These are phyloP conservation scores for Cryptococcus sp. DNA, from an alignment of 1,284 basidiomycete genomes.

Conservation along the genomic window DNA sequence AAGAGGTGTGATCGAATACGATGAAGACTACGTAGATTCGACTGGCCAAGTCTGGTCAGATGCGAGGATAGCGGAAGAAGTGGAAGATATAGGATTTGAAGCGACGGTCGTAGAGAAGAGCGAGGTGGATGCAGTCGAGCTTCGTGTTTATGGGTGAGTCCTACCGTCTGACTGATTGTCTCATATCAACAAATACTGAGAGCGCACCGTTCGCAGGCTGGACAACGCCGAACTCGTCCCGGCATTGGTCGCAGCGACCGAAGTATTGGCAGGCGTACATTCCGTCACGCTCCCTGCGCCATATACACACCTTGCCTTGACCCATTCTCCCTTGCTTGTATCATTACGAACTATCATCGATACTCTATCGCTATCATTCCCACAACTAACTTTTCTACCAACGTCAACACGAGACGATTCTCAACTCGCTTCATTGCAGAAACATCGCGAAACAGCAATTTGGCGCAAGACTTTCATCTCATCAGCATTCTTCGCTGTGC, in stretches of 20 bases:
- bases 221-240: slow-evolving; percentile 39
- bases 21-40: slow-evolving; percentile 57
- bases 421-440: slow-evolving; percentile 84
- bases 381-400: slow-evolving; percentile 50
- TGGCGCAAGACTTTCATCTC: slow-evolving; percentile 83
- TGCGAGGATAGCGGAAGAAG: slow-evolving; percentile 71
- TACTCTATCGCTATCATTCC: slow-evolving; percentile 67
- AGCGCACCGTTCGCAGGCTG: slow-evolving; percentile 22
- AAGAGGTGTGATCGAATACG: slow-evolving; percentile 86
- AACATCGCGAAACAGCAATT: slow-evolving; percentile 86
- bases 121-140: slow-evolving; percentile 42
- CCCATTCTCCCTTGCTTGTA: slow-evolving; percentile 72
- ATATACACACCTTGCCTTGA: slow-evolving; percentile 72
- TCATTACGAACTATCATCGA: slow-evolving; percentile 83
- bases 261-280: slow-evolving; percentile 71
- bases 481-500: slow-evolving; percentile 78
- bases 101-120: slow-evolving; percentile 51
- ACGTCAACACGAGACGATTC: slow-evolving; percentile 56
- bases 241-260: slow-evolving; percentile 30
- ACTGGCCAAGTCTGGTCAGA: slow-evolving; percentile 64
- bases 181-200: slow-evolving; percentile 1
- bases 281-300: slow-evolving; percentile 69
- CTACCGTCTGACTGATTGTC: background rate
- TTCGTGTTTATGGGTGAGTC: slow-evolving; percentile 49
- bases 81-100: slow-evolving; percentile 54